Evolutionary conservation across 495 filamentous ascomycete genomes (phyloP).

Genomic region (Trichoderma reesei): DNA sequence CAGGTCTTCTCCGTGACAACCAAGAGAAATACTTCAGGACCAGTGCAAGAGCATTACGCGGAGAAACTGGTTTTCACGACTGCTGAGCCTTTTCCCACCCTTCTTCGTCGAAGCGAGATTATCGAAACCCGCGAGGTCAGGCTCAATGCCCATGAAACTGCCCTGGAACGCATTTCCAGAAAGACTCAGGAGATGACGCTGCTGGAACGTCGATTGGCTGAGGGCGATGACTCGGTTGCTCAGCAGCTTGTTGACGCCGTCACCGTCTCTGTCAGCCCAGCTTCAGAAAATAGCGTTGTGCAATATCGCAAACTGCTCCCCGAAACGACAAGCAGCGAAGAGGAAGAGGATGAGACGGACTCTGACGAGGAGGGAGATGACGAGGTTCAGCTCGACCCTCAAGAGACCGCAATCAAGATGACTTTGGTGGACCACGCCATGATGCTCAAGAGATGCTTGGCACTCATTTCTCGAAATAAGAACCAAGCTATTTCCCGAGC

Average conservation of each 20-base stretch:
- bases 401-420: conserved; percentile 76
- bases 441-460: conserved; percentile 72
- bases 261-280: conserved; percentile 57
- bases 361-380: conserved; percentile 39
- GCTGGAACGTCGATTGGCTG: conserved; percentile 63
- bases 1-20: conserved; percentile 63
- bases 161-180: conserved; percentile 79
- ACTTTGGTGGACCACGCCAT: conserved; percentile 85
- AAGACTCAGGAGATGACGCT: conserved; percentile 78
- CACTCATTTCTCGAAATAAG: conserved; percentile 55
- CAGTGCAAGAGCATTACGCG: conserved; percentile 59
- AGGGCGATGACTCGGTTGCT: conserved; percentile 55
- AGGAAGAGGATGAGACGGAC: conserved; percentile 32
- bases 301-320: conserved; percentile 66
- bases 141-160: conserved; percentile 71
- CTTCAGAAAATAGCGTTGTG: conserved; percentile 59
- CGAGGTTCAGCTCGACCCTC: conserved; percentile 45
- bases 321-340: conserved; percentile 29
- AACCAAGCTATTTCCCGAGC: conserved; percentile 31
- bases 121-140: conserved; percentile 50
- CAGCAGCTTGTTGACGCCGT: conserved; percentile 62
- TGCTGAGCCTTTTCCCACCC: conserved; percentile 81
- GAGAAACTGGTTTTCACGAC: conserved; percentile 84
- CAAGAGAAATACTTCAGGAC: conserved; percentile 53
- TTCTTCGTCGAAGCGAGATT: conserved; percentile 81